Conservation (phyloP, 2,329 filamentous ascomycete species). For the Ceratocystis smalleyi region DNA sequence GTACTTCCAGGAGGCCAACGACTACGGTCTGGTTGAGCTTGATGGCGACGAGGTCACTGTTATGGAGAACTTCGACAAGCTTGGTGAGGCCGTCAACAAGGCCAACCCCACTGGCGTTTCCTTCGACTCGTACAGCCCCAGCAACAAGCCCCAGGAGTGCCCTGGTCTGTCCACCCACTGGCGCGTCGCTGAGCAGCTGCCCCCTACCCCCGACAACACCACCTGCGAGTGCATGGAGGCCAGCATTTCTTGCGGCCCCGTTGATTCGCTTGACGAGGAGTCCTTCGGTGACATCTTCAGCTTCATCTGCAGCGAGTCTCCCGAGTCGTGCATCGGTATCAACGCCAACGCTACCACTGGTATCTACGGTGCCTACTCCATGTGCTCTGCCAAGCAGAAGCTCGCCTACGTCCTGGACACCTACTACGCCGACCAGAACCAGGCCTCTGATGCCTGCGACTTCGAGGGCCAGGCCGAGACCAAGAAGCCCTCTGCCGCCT, state of each 20-base stretch:
- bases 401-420: conserved; percentile 58
- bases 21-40: conserved; percentile 66
- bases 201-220: conserved; percentile 60
- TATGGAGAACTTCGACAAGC: conserved; percentile 57
- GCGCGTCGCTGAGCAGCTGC: conserved; percentile 55
- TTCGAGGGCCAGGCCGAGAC: conserved; percentile 52
- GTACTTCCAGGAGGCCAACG: conserved; percentile 84
- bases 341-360: conserved; percentile 49
- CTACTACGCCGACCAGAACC: conserved; percentile 49
- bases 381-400: conserved; percentile 57
- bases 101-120: conserved; percentile 51
- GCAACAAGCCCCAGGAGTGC: conserved; percentile 52
- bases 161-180: conserved; percentile 50
- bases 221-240: conserved; percentile 79
- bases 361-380: conserved; percentile 60
- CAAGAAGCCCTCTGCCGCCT: conserved; percentile 32
- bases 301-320: conserved; percentile 49
- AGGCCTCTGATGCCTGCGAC: conserved; percentile 45
- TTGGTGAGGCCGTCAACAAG: conserved; percentile 53
- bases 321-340: conserved; percentile 51
- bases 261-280: conserved; percentile 38
- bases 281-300: conserved; percentile 55
- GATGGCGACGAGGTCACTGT: conserved; percentile 44
- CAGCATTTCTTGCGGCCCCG: conserved; percentile 55
- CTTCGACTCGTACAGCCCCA: conserved; percentile 53